phyloP scores from a whole-genome alignment of 306 rosid genomes.

The Corylus americana region DNA sequence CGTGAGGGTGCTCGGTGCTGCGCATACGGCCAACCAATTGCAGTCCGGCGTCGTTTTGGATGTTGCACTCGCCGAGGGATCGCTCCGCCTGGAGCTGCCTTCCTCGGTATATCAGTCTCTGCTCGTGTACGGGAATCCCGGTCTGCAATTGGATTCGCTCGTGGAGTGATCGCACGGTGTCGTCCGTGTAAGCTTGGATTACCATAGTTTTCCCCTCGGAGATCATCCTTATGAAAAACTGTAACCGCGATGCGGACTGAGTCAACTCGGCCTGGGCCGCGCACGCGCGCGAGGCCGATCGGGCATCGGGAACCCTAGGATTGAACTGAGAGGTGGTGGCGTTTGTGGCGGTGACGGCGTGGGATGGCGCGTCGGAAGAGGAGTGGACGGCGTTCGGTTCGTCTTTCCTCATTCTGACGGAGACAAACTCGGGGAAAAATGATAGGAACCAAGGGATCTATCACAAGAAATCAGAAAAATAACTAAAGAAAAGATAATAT shows the following conservation, averaged over 20 bases:
- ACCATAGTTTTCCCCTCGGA: slow-evolving; percentile 51
- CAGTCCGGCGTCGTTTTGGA: slow-evolving; percentile 60
- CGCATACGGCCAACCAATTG: slow-evolving; percentile 62
- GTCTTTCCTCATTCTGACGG: slow-evolving; percentile 66
- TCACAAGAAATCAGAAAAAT: too few relatives aligned
- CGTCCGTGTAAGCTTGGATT: slow-evolving; percentile 49
- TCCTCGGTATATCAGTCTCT: slow-evolving; percentile 58
- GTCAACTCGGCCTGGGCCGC: slow-evolving; percentile 16
- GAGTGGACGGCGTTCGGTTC: slow-evolving; percentile 55
- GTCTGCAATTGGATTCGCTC: slow-evolving; percentile 34
- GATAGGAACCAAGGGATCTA: too few relatives aligned
- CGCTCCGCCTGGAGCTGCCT: slow-evolving; percentile 62
- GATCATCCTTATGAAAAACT: slow-evolving; percentile 67
- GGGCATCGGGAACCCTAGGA: slow-evolving; percentile 40
- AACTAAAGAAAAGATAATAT: too few relatives aligned
- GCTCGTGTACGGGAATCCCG: slow-evolving; percentile 51
- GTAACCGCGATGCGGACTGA: slow-evolving; percentile 37
- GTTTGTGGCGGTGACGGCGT: slow-evolving; percentile 6
- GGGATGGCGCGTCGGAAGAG: slow-evolving; percentile 16
- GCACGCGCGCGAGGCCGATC: slow-evolving; percentile 25
- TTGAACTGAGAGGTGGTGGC: slow-evolving; percentile 18
- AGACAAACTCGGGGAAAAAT: slow-evolving; percentile 44
- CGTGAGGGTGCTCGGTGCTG: slow-evolving; percentile 50
- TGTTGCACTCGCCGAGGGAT: slow-evolving; percentile 53
- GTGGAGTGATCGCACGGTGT: slow-evolving; percentile 55